Conservation (phyloP, 306 rosid species). For the Vicia faba region DNA sequence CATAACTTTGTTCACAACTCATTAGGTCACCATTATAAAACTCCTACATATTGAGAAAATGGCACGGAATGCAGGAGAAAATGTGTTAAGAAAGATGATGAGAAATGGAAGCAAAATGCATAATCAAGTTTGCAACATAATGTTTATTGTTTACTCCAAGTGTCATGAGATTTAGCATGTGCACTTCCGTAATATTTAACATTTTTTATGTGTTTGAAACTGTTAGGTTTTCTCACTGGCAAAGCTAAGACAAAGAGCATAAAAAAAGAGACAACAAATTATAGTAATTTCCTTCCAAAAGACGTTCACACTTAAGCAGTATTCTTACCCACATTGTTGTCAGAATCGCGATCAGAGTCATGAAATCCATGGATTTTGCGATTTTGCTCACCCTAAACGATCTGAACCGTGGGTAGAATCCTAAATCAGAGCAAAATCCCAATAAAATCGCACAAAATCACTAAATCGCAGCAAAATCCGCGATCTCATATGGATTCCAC, state of each 20-base stretch:
- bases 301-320: conserved; percentile 7
- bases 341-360: too few relatives aligned
- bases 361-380: too few relatives aligned
- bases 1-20: conserved; percentile 75
- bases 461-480: too few relatives aligned
- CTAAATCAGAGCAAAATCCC: too few relatives aligned
- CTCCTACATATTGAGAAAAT: conserved; percentile 54
- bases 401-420: too few relatives aligned
- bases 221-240: conserved; percentile 18
- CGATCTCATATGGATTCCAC: too few relatives aligned
- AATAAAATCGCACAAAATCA: too few relatives aligned
- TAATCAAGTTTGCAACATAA: conserved; percentile 27
- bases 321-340: too few relatives aligned
- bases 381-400: too few relatives aligned
- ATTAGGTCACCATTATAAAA: conserved; percentile 80
- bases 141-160: neutral
- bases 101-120: conserved; percentile 8
- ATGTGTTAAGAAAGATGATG: conserved; percentile 9
- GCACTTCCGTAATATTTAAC: conserved; percentile 25
- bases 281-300: conserved; percentile 22
- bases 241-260: conserved; percentile 17
- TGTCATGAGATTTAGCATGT: conserved; percentile 27
- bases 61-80: conserved; percentile 24
- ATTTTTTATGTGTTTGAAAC: conserved; percentile 23
- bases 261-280: neutral